Evolutionary conservation across 2,329 filamentous ascomycete species (phyloP).

Genomic region (Phaeophleospora eucalypticola): DNA sequence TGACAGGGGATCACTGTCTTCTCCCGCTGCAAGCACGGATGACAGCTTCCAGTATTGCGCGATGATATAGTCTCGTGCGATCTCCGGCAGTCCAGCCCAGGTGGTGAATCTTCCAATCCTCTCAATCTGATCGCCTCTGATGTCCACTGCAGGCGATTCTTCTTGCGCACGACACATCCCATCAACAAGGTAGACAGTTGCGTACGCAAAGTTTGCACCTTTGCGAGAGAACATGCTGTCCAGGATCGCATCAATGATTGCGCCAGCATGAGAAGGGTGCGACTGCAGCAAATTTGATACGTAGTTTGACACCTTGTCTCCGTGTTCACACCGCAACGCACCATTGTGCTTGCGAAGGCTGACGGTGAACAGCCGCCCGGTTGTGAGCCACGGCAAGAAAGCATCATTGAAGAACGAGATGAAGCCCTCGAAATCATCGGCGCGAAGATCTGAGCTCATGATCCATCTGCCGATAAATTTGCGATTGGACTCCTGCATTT

Average conservation of each 20-base stretch:
- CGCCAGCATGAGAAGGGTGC: conserved; percentile 10
- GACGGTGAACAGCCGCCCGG: conserved; percentile 43
- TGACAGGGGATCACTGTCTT: neutral
- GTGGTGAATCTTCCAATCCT: conserved; percentile 20
- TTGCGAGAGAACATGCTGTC: conserved; percentile 22
- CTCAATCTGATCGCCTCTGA: conserved; percentile 29
- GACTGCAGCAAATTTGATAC: conserved; percentile 31
- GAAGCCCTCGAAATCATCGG: conserved; percentile 24
- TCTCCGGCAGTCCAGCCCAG: conserved; percentile 40
- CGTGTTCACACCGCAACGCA: conserved; percentile 38
- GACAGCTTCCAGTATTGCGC: conserved; percentile 29
- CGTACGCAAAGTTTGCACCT: conserved; percentile 39
- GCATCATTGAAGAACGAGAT: conserved; percentile 37
- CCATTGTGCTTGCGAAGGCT: conserved; percentile 33
- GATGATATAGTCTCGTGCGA: conserved; percentile 38
- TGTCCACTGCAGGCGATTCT: conserved; percentile 4
- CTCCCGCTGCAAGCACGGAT: conserved; percentile 3
- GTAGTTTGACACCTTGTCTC: conserved; percentile 36
- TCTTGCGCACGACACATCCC: conserved; percentile 38
- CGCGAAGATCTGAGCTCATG: conserved; percentile 30
- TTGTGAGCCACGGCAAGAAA: conserved; percentile 47
- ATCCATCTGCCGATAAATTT: conserved; percentile 46
- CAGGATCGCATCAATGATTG: conserved; percentile 33
- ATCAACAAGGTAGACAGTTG: conserved; percentile 41
- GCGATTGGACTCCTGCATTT: conserved; percentile 44